Base-by-base conservation (phyloP, 768 basidiomycete species). In the Porpolomopsis calyptriformis region DNA sequence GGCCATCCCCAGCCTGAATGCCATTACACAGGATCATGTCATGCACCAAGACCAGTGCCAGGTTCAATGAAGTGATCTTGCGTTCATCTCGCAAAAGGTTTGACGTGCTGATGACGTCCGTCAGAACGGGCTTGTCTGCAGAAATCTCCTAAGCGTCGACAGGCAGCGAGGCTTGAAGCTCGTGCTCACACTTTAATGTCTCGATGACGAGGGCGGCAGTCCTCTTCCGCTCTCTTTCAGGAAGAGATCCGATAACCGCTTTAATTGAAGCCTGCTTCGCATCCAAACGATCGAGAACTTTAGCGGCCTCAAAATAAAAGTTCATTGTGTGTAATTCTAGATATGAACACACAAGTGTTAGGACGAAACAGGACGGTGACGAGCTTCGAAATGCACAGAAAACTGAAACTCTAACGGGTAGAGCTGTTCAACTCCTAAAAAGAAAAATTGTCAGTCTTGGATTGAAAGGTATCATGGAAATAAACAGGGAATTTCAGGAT, bases 231-330 rank as follows among this genome's bases (percentile, higher is more conserved):
- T 75, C 73, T 63, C 82, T 81, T 59, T 82, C 78, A 22, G 85
- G 77, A 23, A 91, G 68, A 45, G 77, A 75, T 16, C 78, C 77
- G 34, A 94, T 67, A 26, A 90, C 64, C 45, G 92, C 77, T 59
- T 94, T 92, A 58, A 97, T 85, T 11, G 89, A 93, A n/a, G 91
- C 92, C 62, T 90, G 74, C 61, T 85, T 91, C 36, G 78, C 75
- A 60, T 93, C 86, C 49, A 97, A 73, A 54, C 81, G 82, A 60
- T 94, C 90, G 55, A 97, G 69, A 4, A 80, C 73, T 56, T 80
- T 73, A 53, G 83, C 83, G 53, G 90, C 88, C 61, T 88, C 82
- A 68, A 90, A 90, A 69, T 96, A 96, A 68, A 94, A 92, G 70
- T 93, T 93, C 92, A 96, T 94, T 64, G 59, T 55, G 54, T 38